Base-by-base conservation (phyloP, 495 filamentous ascomycete species). In the Pyrenopolyporus hunteri region DNA sequence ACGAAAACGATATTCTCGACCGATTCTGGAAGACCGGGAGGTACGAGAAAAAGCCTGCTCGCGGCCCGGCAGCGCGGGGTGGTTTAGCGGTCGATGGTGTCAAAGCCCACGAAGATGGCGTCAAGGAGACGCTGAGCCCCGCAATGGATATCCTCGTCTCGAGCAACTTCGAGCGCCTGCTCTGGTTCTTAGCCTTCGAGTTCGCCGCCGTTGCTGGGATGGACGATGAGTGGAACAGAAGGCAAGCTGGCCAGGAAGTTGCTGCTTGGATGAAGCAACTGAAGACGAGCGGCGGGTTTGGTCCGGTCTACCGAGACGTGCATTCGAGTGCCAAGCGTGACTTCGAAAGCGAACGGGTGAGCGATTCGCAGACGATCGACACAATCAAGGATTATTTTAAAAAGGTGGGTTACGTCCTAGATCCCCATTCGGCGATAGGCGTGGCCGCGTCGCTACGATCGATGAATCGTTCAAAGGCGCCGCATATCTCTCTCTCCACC, bases 61-160 rank as follows among this genome's bases (percentile, higher is more conserved):
- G 81, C 32, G 83, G 82, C 48, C 47, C 63, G 16, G 78, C 76
- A 17, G 83, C 82, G 0, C 75, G 84, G 57, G 85, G 83, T 14
- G 86, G 85, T 5, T 58, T 88, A 16, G 69, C 66, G 3, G 77
- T 75, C 26, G 87, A 90, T 63, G 87, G 85, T 20, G 83, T 74
- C 28, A 85, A 89, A 69, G 87, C 87, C 3, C 83, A 89, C 65
- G 78, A 78, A 32, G 82, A 82, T 31, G 89, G 88, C 40, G 88
- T 91, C 48, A 91, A 90, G 74, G 93, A 94, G 73, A 97, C 94
- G 0, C 78, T 91, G 31, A 88, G 84, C 47, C 93, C 94, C 0
- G 94, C 94, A 14, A 98, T 98, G 94, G 94, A 98, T 72, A 97
- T 97, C 49, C 81, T 98, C 9, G 92, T 97, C 29, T 89, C 85